These are phyloP conservation scores for Pholiota conissans DNA, from an alignment of 768 basidiomycete genomes.

Conservation along the genomic window DNA sequence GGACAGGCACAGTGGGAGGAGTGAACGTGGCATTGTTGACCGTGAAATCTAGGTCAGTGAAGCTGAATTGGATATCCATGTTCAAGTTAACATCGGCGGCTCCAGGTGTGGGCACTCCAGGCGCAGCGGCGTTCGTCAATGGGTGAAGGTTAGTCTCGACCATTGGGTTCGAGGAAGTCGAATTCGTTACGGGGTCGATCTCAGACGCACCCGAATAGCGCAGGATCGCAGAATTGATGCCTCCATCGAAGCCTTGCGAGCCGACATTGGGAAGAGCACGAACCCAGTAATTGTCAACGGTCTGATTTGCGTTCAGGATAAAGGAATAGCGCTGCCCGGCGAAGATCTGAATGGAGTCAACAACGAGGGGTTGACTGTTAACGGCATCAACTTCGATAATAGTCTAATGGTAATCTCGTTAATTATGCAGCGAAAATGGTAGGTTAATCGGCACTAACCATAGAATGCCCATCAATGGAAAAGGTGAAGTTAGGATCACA, in stretches of 20 bases:
- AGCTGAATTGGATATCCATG: constrained; percentile 31
- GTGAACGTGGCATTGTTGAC: constrained; percentile 33
- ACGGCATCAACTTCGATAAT: constrained; percentile 55
- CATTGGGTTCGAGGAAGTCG: constrained; percentile 27
- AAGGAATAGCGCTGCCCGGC: constrained; percentile 31
- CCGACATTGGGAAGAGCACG: constrained; percentile 30
- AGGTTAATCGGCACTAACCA: constrained; percentile 20
- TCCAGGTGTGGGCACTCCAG: constrained; percentile 31
- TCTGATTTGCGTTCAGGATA: constrained; percentile 44
- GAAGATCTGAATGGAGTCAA: constrained; percentile 45
- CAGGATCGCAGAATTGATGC: constrained; percentile 50
- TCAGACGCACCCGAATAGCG: constrained; percentile 44
- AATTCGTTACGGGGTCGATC: constrained; percentile 40
- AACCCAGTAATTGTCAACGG: constrained; percentile 53
- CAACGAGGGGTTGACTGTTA: constrained; percentile 39
- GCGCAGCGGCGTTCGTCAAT: constrained; percentile 25
- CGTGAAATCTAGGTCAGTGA: constrained; percentile 19
- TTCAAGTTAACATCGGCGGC: constrained; percentile 43
- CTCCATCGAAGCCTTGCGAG: constrained; percentile 15
- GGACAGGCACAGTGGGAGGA: constrained; percentile 47
- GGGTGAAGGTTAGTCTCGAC: constrained; percentile 41
- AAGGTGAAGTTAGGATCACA: constrained; percentile 47
- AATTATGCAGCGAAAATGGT: background rate
- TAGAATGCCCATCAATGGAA: constrained; percentile 46
- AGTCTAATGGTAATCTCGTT: constrained; percentile 32